Evolutionary conservation across 345 rosid species (phyloP).

Genomic region (Eutrema yunnanense): DNA sequence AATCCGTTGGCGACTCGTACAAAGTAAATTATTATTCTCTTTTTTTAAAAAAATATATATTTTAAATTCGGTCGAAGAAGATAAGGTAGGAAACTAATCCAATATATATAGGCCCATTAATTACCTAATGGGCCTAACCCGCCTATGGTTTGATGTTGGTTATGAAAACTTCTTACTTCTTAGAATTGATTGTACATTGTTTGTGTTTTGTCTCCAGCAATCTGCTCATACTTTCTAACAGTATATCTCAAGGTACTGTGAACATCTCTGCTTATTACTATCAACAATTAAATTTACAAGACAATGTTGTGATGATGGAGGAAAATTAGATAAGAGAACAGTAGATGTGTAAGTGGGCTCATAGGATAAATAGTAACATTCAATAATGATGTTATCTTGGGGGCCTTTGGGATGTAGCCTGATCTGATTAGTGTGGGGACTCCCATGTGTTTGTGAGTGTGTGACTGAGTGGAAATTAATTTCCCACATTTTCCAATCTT

Average conservation of each 20-base stretch:
- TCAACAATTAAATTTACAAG: neutral
- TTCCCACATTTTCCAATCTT: no score
- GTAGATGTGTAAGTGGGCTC: neutral
- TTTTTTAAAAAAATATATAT: conserved; percentile 4
- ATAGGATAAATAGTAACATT: neutral
- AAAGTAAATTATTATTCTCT: conserved; percentile 6
- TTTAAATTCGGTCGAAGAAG: conserved; percentile 18
- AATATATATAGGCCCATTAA: neutral
- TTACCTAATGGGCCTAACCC: conserved; percentile 10
- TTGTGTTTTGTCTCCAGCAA: neutral
- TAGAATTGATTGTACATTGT: no score
- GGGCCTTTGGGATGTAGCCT: no score
- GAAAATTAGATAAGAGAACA: neutral
- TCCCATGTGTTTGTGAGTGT: no score
- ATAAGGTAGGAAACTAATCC: conserved; percentile 28
- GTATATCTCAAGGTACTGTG: neutral
- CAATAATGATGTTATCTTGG: neutral
- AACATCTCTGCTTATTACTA: neutral
- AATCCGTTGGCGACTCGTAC: conserved; percentile 18
- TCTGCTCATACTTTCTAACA: neutral
- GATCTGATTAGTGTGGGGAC: no score
- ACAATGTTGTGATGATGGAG: neutral
- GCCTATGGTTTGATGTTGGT: neutral
- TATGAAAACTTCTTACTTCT: no score
- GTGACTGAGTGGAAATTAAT: no score